phyloP scores from a whole-genome alignment of 257 asterid species.

The Nicotiana noctiflora region DNA sequence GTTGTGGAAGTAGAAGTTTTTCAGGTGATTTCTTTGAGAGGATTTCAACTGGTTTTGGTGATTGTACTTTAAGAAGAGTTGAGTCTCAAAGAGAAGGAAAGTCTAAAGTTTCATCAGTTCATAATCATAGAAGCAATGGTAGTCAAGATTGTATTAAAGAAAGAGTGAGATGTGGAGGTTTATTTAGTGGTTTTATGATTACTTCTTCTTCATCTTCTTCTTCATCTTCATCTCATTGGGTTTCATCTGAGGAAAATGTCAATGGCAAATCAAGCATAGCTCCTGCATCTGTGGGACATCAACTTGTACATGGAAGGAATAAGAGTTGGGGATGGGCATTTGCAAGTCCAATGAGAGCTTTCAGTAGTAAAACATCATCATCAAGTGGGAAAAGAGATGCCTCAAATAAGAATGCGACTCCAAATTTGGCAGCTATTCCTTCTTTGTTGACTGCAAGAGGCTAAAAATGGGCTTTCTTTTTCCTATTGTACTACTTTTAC shows the following conservation, averaged over 20 bases:
- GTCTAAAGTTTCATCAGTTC: slow-evolving; percentile 35
- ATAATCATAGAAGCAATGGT: slow-evolving; percentile 24
- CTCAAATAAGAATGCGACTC: slow-evolving; percentile 49
- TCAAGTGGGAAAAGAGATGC: slow-evolving; percentile 45
- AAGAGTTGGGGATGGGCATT: slow-evolving; percentile 98
- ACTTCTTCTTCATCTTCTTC: slow-evolving; percentile 80
- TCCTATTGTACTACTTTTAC: neutral
- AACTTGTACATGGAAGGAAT: slow-evolving; percentile 66
- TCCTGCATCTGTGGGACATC: slow-evolving; percentile 22
- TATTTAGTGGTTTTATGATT: slow-evolving; percentile 82
- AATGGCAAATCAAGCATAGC: slow-evolving; percentile 30
- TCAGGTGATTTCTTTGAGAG: slow-evolving; percentile 94
- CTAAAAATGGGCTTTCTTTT: slow-evolving; percentile 24
- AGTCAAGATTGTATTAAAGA: slow-evolving; percentile 66
- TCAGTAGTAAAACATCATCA: slow-evolving; percentile 34
- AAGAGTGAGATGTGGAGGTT: slow-evolving; percentile 87
- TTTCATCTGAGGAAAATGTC: slow-evolving; percentile 53
- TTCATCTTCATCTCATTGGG: slow-evolving; percentile 59
- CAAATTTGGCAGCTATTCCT: slow-evolving; percentile 82
- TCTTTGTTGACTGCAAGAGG: slow-evolving; percentile 71
- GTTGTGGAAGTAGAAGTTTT: slow-evolving; percentile 96
- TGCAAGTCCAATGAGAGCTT: slow-evolving; percentile 98
- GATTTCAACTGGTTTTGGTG: slow-evolving; percentile 96
- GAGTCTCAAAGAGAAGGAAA: slow-evolving; percentile 98
- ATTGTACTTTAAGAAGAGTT: slow-evolving; percentile 83